Conservation (phyloP, 257 asterid species). For the Nicotiana benthamiana region DNA sequence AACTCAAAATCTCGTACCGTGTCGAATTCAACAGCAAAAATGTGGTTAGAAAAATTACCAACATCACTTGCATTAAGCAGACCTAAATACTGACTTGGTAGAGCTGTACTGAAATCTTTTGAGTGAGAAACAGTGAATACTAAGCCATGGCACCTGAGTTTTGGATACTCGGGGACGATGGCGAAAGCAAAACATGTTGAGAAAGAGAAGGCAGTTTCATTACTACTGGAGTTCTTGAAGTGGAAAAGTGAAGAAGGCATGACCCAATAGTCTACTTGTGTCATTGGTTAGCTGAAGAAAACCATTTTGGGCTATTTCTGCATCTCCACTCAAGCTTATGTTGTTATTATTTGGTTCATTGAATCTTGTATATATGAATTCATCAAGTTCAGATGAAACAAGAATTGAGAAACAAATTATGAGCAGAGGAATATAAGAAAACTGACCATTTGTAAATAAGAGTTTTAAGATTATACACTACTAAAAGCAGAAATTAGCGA, state of each 20-base stretch:
- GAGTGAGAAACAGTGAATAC: conserved; percentile 43
- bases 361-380: conserved; percentile 7
- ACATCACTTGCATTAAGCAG: conserved; percentile 34
- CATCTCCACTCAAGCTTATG: conserved; percentile 28
- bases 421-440: background rate
- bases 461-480: background rate
- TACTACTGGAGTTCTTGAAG: conserved; percentile 37
- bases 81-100: conserved; percentile 62
- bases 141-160: conserved; percentile 57
- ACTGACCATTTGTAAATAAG: background rate
- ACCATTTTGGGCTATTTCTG: conserved; percentile 29
- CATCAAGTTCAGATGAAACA: background rate
- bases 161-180: conserved; percentile 52
- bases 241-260: conserved; percentile 41
- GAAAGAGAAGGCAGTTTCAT: conserved; percentile 34
- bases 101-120: conserved; percentile 23
- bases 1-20: conserved; percentile 57
- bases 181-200: conserved; percentile 52
- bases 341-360: background rate
- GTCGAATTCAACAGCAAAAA: conserved; percentile 65
- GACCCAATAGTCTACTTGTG: conserved; percentile 39
- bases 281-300: conserved; percentile 42
- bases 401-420: background rate
- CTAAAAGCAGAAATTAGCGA: too few relatives aligned
- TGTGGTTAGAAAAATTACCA: conserved; percentile 48